Evolutionary conservation across 441 rosid genomes (phyloP), one percentile per base, ranked within the genome.

Genomic region (Arabidopsis hybrid): DNA sequence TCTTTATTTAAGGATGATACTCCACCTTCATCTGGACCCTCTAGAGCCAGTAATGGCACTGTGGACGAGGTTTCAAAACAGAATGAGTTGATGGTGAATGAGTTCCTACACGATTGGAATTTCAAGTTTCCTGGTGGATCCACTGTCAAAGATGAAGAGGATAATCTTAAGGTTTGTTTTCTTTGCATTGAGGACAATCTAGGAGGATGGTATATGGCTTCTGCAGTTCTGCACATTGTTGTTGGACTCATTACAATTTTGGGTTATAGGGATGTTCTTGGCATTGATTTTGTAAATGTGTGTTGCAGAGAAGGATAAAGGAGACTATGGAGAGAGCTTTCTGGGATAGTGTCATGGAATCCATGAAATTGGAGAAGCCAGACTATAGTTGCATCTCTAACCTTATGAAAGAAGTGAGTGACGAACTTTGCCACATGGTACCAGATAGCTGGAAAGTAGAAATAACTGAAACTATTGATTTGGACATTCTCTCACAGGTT

Each of bases 361-460:
- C 99, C 7, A 61, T 93, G 34, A 84, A 80, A 81, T 79, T 73
- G 75, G 89, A 83, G 56, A 78, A 82, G 31, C 89, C 96, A 26
- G 76, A 87, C 69, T 88, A 85, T 83, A 88, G 85, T 39, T 73
- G 88, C 68, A 84, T 89, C 69, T 61, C 90, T 75, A 84, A 88
- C 67, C 98, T 95, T 52, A 85, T 90, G 95, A 83, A 74, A 79
- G 98, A 95, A 82, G 95, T 91, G 70, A 88, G 94, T 72, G 98
- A 95, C 69, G 98, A 85, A 79, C 85, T 95, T 39, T 79, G 83
- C 70, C 93, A 90, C 77, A 89, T 93, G 87, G 93, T 89, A 73
- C 96, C 99, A 43, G 78, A 79, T 61, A 85, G 87, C 84, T 91
- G 97, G 99, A 91, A 82, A 78, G 80, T 82, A 46, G 96, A 89